These are phyloP conservation scores for Albifimbria verrucaria DNA, from an alignment of 2,329 filamentous ascomycete species.

Conservation along the genomic window DNA sequence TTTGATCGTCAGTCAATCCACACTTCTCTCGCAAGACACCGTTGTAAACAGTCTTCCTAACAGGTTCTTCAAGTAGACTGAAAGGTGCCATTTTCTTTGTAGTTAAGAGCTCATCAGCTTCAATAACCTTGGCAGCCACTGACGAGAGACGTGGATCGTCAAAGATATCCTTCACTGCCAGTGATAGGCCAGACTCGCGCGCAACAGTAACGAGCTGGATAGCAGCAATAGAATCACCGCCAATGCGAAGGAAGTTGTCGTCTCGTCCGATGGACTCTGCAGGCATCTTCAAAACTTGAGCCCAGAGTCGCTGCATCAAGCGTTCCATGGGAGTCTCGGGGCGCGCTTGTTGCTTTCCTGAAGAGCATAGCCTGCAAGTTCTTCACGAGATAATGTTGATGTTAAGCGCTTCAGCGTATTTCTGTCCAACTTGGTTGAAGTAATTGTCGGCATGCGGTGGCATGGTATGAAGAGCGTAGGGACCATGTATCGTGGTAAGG, in stretches of 20 bases:
- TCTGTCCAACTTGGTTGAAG: conserved; percentile 14
- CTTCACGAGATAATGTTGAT: too few species aligned
- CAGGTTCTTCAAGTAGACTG: not conserved
- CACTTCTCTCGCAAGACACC: not conserved
- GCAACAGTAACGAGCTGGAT: conserved; percentile 12
- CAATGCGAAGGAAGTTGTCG: conserved; percentile 21
- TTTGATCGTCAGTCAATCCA: not conserved
- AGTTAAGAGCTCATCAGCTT: not conserved
- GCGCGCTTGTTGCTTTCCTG: not conserved
- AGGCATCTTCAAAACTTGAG: not conserved
- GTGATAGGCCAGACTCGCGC: conserved; percentile 2
- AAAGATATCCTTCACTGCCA: conserved; percentile 13
- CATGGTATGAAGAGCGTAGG: conserved; percentile 17
- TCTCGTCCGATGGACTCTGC: conserved; percentile 23
- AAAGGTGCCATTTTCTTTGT: not conserved
- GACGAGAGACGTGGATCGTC: conserved; percentile 9
- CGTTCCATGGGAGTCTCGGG: conserved; percentile 2
- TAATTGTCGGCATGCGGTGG: conserved; percentile 13
- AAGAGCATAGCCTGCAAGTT: not conserved
- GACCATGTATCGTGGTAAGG: conserved; percentile 15
- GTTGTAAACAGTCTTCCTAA: not conserved
- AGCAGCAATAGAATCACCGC: conserved; percentile 22
- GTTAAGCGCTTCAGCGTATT: too few species aligned
- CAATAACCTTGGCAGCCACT: not conserved
- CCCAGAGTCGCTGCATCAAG: conserved; percentile 5